Percentiles rank a stretch among this genome's conserved stretches.
Evolutionary conservation across 495 filamentous ascomycete species (phyloP).

Genomic region (Pseudevernia furfuracea): DNA sequence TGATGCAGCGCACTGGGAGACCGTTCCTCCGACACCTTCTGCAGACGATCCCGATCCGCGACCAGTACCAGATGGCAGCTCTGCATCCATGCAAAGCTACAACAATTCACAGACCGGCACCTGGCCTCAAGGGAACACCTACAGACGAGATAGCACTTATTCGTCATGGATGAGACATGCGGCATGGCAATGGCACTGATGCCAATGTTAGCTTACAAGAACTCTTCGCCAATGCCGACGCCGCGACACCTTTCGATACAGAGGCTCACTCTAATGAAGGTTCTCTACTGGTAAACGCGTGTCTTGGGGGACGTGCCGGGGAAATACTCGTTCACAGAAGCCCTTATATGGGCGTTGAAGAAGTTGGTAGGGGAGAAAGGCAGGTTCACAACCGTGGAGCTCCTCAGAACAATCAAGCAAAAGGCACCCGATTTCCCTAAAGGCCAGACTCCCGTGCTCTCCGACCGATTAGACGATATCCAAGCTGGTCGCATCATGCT

Average conservation of each 20-base stretch:
- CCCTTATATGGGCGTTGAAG: conserved; percentile 20
- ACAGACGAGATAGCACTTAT: too few relatives aligned
- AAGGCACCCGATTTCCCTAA: conserved; percentile 21
- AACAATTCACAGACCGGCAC: background rate
- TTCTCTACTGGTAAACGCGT: too few relatives aligned
- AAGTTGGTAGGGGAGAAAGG: conserved; percentile 12
- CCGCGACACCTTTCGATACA: background rate
- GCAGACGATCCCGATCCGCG: background rate
- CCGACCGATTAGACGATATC: conserved; percentile 1
- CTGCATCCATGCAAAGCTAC: background rate
- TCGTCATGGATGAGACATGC: background rate
- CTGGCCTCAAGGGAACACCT: background rate
- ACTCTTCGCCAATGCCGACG: background rate
- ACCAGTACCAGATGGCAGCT: background rate
- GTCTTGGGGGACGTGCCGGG: too few relatives aligned
- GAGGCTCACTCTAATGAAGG: too few relatives aligned
- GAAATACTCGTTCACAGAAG: conserved; percentile 21
- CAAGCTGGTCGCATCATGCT: conserved; percentile 21
- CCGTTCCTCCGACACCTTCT: background rate
- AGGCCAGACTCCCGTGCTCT: conserved; percentile 15
- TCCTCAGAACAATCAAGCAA: conserved; percentile 14
- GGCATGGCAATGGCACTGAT: background rate
- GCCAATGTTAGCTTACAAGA: background rate
- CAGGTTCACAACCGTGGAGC: conserved; percentile 23
- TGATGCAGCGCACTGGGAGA: too few relatives aligned